phyloP scores from a whole-genome alignment of 2,329 filamentous ascomycete genomes.

The Fusarium brachygibbosum region DNA sequence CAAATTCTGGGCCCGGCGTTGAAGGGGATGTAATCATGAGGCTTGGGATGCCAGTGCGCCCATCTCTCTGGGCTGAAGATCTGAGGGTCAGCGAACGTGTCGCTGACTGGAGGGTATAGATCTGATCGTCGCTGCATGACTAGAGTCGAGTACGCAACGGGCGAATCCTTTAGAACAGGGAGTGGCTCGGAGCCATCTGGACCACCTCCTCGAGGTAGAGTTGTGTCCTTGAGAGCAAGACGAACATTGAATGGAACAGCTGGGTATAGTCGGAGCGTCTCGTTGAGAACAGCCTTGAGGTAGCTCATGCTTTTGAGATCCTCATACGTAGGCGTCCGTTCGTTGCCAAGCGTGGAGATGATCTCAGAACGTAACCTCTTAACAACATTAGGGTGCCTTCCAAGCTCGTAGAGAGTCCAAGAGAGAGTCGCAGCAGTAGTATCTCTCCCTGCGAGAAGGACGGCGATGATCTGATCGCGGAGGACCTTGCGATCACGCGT shows the following conservation, averaged over 20 bases:
- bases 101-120: conserved; percentile 67
- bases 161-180: conserved; percentile 74
- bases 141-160: conserved; percentile 76
- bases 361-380: conserved; percentile 81
- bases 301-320: conserved; percentile 92
- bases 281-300: conserved; percentile 78
- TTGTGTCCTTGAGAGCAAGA: conserved; percentile 78
- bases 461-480: conserved; percentile 85
- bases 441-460: conserved; percentile 87
- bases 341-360: conserved; percentile 72
- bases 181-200: conserved; percentile 72
- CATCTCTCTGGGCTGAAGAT: conserved; percentile 77
- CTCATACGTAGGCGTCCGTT: conserved; percentile 76
- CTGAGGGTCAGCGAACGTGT: conserved; percentile 60
- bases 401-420: conserved; percentile 87
- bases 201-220: conserved; percentile 78
- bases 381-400: conserved; percentile 76
- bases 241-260: conserved; percentile 85
- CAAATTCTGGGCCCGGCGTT: conserved; percentile 81
- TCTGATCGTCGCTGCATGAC: conserved; percentile 79
- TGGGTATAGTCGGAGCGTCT: conserved; percentile 83
- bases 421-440: conserved; percentile 87
- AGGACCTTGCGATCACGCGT: conserved; percentile 79
- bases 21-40: conserved; percentile 81
- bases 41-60: conserved; percentile 71